phyloP scores from a whole-genome alignment of 306 rosid species.

The Luffa aegyptiaca region DNA sequence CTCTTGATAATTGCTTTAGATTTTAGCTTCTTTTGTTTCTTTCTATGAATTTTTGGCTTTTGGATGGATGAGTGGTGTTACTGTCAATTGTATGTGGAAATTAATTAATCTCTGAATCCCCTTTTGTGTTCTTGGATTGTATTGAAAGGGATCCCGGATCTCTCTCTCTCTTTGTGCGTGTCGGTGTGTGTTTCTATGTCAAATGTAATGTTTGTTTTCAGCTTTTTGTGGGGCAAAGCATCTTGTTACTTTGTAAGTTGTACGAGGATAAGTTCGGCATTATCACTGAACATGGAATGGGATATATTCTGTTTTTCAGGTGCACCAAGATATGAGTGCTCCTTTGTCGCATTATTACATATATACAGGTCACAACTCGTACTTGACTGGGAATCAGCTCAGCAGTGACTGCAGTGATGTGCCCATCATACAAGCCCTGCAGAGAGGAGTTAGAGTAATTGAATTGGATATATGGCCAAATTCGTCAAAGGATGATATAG shows the following conservation, averaged over 20 bases:
- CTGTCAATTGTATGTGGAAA: neutral
- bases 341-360: conserved; percentile 90
- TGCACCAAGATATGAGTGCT: conserved; percentile 76
- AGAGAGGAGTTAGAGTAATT: conserved; percentile 86
- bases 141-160: neutral
- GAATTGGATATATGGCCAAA: conserved; percentile 99
- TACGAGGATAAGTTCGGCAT: neutral
- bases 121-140: neutral
- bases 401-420: conserved; percentile 94
- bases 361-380: conserved; percentile 92
- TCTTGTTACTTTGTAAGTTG: neutral
- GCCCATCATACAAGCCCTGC: conserved; percentile 61
- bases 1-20: neutral
- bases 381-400: conserved; percentile 92
- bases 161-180: neutral
- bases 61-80: neutral
- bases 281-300: neutral
- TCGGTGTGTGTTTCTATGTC: neutral
- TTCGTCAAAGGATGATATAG: conserved; percentile 53
- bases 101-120: neutral
- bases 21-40: neutral
- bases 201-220: neutral
- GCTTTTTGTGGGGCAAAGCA: neutral
- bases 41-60: neutral
- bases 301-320: conserved; percentile 30